These are phyloP conservation scores for Phytopythium chamaehyphon DNA, from an alignment of 352 stramenopile species.

Conservation along the genomic window DNA sequence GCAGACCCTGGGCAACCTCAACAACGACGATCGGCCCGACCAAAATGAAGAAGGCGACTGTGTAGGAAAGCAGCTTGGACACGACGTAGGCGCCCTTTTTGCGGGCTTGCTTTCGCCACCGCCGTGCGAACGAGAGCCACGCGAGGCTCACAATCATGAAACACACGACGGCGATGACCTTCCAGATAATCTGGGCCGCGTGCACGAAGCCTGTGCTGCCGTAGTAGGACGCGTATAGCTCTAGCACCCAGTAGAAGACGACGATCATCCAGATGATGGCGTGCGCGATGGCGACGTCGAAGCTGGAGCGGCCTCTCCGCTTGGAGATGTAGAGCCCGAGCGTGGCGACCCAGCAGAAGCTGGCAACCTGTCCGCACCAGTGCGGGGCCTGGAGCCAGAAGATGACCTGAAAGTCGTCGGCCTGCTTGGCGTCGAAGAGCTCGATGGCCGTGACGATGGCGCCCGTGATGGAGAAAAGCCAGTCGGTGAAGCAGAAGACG, in stretches of 20 bases:
- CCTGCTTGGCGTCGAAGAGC: constrained; percentile 28
- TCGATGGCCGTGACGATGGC: constrained; percentile 48
- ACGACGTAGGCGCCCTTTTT: constrained; percentile 60
- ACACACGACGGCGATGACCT: constrained; percentile 47
- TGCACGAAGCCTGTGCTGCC: constrained; percentile 30
- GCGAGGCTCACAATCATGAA: constrained; percentile 56
- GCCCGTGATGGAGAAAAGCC: constrained; percentile 64
- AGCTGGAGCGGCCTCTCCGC: constrained; percentile 37
- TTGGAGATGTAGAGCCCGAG: constrained; percentile 78
- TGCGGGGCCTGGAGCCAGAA: constrained; percentile 71
- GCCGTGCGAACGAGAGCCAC: constrained; percentile 53
- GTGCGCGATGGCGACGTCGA: constrained; percentile 74
- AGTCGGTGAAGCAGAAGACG: constrained; percentile 66
- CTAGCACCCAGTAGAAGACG: constrained; percentile 71
- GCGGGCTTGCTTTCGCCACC: constrained; percentile 42
- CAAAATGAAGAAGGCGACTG: constrained; percentile 68
- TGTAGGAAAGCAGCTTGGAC: constrained; percentile 76
- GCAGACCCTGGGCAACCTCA: constrained; percentile 46
- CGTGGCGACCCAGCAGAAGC: constrained; percentile 74
- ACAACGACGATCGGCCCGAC: constrained; percentile 68
- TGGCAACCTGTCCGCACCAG: constrained; percentile 72
- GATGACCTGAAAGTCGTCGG: constrained; percentile 48
- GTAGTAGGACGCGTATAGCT: constrained; percentile 70
- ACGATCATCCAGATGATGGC: constrained; percentile 75
- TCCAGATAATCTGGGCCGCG: constrained; percentile 71